phyloP scores from a whole-genome alignment of 441 rosid genomes.

The Viola pubescens region DNA sequence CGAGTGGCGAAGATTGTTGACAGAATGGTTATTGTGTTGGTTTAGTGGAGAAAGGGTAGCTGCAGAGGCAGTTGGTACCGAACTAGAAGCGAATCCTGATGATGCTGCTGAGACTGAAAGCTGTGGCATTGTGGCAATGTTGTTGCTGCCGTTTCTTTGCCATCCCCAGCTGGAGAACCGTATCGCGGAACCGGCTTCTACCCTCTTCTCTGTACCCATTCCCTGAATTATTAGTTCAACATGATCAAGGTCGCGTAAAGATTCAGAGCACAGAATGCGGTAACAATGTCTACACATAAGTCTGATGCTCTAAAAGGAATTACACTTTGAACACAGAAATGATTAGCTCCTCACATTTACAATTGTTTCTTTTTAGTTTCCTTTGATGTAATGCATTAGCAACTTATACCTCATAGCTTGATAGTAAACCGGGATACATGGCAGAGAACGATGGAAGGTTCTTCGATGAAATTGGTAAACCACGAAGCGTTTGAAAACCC shows the following conservation, averaged over 20 bases:
- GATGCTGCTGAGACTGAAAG: slow-evolving; percentile 83
- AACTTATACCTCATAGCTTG: slow-evolving; percentile 29
- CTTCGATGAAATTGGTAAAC: slow-evolving; percentile 14
- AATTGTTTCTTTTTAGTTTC: neutral
- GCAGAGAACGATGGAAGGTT: slow-evolving; percentile 38
- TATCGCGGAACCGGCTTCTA: slow-evolving; percentile 57
- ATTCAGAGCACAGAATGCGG: too few relatives aligned
- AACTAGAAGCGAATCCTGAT: slow-evolving; percentile 77
- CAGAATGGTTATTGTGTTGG: slow-evolving; percentile 9
- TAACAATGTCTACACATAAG: too few relatives aligned
- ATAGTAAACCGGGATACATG: slow-evolving; percentile 25
- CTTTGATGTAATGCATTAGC: neutral
- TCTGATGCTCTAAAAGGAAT: too few relatives aligned
- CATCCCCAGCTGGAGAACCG: slow-evolving; percentile 49
- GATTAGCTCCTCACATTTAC: too few relatives aligned
- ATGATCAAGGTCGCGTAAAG: too few relatives aligned
- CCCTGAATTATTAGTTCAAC: slow-evolving; percentile 35
- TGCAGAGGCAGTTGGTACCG: slow-evolving; percentile 26
- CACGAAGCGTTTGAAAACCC: neutral
- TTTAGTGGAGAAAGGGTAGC: slow-evolving; percentile 8
- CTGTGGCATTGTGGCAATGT: slow-evolving; percentile 11
- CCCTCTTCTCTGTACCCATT: slow-evolving; percentile 26
- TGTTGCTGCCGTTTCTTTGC: slow-evolving; percentile 22
- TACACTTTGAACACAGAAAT: too few relatives aligned
- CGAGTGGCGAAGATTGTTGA: slow-evolving; percentile 4